Evolutionary conservation across 495 filamentous ascomycete species (phyloP).

Genomic region (Sporormia fimetaria): DNA sequence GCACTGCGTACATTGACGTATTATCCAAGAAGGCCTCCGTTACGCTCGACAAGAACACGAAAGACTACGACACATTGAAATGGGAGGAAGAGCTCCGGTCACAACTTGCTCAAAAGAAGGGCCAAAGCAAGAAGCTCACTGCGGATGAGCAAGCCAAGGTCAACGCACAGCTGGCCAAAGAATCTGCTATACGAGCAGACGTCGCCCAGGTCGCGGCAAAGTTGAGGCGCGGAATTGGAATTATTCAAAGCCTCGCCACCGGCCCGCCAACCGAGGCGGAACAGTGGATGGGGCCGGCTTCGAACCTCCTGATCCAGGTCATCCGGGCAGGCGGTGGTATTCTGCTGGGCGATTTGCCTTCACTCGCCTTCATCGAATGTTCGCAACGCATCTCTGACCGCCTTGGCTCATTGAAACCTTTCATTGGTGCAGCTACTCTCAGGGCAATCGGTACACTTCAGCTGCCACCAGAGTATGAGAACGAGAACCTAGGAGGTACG

Average conservation of each 20-base stretch:
- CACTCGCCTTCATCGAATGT: slow-evolving; percentile 65
- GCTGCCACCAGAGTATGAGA: slow-evolving; percentile 54
- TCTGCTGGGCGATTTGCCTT: slow-evolving; percentile 67
- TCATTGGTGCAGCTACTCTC: slow-evolving; percentile 79
- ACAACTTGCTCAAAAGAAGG: slow-evolving; percentile 85
- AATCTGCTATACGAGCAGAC: slow-evolving; percentile 60
- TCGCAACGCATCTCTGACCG: slow-evolving; percentile 60
- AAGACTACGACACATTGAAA: slow-evolving; percentile 89
- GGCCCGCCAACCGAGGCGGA: slow-evolving; percentile 76
- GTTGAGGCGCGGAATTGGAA: slow-evolving; percentile 67
- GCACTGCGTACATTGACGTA: slow-evolving; percentile 79
- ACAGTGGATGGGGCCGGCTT: slow-evolving; percentile 72
- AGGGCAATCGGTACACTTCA: slow-evolving; percentile 62
- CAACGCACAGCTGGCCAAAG: slow-evolving; percentile 81
- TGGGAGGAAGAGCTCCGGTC: slow-evolving; percentile 91
- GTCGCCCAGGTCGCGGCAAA: slow-evolving; percentile 55
- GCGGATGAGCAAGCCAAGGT: slow-evolving; percentile 81
- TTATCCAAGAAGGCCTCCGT: slow-evolving; percentile 63
- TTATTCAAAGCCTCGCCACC: slow-evolving; percentile 67
- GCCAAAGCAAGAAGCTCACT: slow-evolving; percentile 79
- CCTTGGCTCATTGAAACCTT: slow-evolving; percentile 63
- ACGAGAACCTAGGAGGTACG: slow-evolving; percentile 58
- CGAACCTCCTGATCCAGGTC: slow-evolving; percentile 55
- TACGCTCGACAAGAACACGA: slow-evolving; percentile 65
- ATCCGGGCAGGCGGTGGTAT: slow-evolving; percentile 70